phyloP scores from a whole-genome alignment of 2,329 filamentous ascomycete species.

The Ophiocordyceps camponoti-floridani region DNA sequence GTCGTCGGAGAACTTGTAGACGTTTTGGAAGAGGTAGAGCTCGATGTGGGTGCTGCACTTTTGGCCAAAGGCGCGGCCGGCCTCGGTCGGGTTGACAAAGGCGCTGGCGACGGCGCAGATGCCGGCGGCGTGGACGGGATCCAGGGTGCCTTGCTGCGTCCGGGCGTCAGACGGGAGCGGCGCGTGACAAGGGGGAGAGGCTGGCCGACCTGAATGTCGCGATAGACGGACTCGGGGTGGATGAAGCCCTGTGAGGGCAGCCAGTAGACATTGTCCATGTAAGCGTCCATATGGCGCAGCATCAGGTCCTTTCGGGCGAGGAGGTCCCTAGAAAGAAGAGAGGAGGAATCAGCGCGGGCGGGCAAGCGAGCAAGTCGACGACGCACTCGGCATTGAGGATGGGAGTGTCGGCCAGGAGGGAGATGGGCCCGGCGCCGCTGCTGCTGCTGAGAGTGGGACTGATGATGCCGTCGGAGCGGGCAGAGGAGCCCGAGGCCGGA shows the following conservation, averaged over 20 bases:
- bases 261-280: conserved; percentile 19
- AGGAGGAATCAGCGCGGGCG: background rate
- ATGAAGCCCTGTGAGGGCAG: conserved; percentile 21
- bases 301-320: conserved; percentile 17
- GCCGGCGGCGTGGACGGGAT: conserved; percentile 17
- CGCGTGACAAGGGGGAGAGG: too few species aligned
- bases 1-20: conserved; percentile 17
- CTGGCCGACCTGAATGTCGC: conserved; percentile 14
- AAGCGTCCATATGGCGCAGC: conserved; percentile 18
- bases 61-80: conserved; percentile 16
- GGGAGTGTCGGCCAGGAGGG: conserved; percentile 8
- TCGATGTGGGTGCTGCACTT: conserved; percentile 21
- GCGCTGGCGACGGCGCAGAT: conserved; percentile 19
- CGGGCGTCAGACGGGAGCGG: background rate
- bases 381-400: conserved; percentile 12
- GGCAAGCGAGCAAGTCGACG: background rate
- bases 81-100: conserved; percentile 15
- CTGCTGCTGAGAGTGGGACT: conserved; percentile 6
- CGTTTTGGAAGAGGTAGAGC: conserved; percentile 19
- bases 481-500: conserved; percentile 2
- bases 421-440: conserved; percentile 4
- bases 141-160: conserved; percentile 13
- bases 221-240: conserved; percentile 15
- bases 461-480: conserved; percentile 4
- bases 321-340: conserved; percentile 9